phyloP scores from a whole-genome alignment of 192 early-diverging fungal genomes.

The Mortierella alpina region DNA sequence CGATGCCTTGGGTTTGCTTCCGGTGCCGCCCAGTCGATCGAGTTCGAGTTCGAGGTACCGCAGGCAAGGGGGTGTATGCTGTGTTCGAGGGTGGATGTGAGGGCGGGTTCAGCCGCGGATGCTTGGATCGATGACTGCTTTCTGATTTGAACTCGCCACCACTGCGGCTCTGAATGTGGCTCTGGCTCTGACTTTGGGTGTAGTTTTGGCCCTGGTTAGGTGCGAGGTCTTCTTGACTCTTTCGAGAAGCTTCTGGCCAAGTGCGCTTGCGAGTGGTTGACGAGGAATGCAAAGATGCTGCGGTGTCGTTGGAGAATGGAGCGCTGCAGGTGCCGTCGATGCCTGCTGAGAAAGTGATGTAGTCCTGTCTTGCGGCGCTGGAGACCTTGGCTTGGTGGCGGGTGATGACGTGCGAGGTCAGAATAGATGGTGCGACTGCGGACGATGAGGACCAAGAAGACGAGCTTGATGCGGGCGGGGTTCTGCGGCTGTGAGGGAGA shows the following conservation, averaged over 20 bases:
- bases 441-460: conserved; percentile 1
- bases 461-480: background rate
- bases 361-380: conserved; percentile 27
- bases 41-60: conserved; percentile 18
- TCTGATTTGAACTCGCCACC: background rate
- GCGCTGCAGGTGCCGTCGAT: conserved; percentile 28
- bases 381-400: conserved; percentile 39
- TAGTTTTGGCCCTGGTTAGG: background rate
- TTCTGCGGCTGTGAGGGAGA: conserved; percentile 14
- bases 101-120: conserved; percentile 10
- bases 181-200: conserved; percentile 8
- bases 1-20: conserved; percentile 12
- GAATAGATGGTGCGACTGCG: conserved; percentile 1
- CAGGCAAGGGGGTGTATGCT: background rate
- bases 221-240: background rate
- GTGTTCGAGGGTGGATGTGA: background rate
- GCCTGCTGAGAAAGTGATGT: conserved; percentile 38
- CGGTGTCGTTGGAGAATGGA: conserved; percentile 2
- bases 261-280: conserved; percentile 30
- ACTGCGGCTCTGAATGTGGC: background rate
- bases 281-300: background rate
- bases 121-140: conserved; percentile 17
- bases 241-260: background rate
- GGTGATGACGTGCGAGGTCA: conserved; percentile 31
- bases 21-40: conserved; percentile 12